These are phyloP conservation scores for Calycina marina DNA, from an alignment of 2,329 filamentous ascomycete species.

Conservation along the genomic window DNA sequence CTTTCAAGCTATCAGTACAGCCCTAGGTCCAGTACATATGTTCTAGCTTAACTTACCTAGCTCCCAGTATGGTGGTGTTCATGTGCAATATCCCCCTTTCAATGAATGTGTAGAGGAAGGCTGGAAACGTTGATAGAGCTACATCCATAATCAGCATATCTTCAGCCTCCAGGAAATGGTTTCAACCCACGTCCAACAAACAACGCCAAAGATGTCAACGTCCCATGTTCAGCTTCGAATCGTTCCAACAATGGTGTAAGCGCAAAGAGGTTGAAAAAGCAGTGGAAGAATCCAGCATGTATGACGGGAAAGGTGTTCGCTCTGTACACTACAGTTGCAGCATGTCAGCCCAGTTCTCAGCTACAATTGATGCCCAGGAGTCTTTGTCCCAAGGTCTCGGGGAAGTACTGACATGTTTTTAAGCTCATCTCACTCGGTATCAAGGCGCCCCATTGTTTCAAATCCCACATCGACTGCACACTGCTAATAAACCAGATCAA, in stretches of 20 bases:
- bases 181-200: constrained; percentile 76
- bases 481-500: constrained; percentile 55
- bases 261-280: constrained; percentile 63
- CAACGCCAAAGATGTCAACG: constrained; percentile 69
- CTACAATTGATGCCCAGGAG: no score
- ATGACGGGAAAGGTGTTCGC: constrained; percentile 86
- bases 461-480: constrained; percentile 54
- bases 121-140: constrained; percentile 73
- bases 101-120: constrained; percentile 63
- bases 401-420: constrained; percentile 45
- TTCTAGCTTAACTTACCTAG: constrained; percentile 59
- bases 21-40: constrained; percentile 2
- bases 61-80: constrained; percentile 65
- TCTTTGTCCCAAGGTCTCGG: no score
- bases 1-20: constrained; percentile 29
- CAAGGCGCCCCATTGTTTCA: constrained; percentile 65
- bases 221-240: constrained; percentile 88
- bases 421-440: constrained; percentile 64
- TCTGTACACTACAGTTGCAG: constrained; percentile 55
- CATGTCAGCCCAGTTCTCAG: constrained; percentile 3
- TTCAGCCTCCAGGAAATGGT: neutral
- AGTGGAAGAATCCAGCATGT: constrained; percentile 69
- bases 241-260: constrained; percentile 80
- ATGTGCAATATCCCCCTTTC: constrained; percentile 57
- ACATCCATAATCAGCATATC: constrained; percentile 7